Base-by-base conservation (phyloP, 2,329 filamentous ascomycete species). In the Alternaria triticimaculans region DNA sequence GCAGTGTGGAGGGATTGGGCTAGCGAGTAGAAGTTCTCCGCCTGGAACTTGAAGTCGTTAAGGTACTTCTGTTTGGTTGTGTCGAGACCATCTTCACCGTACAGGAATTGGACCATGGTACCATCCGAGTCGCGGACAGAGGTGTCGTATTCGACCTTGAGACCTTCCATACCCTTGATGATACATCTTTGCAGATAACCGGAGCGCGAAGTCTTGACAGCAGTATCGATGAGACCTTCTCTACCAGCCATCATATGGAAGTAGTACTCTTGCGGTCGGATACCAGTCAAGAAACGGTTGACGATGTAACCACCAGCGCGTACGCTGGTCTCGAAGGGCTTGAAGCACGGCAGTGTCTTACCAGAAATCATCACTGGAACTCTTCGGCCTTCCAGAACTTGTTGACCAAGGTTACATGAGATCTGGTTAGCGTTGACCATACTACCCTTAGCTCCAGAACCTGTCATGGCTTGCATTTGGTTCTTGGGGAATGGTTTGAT, bases 191-290 rank as follows among this genome's bases (percentile, higher is more conserved):
- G 96, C 55, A 99, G 85, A 78, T 99, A 99, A 64, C 96, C 96
- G 26, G 96, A 98, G 76, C 96, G 91, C 10, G 95, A 97, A 2
- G 96, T 99, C 83, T 99, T 99, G 80, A 99, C 96, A 68, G 96
- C 96, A 20, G 96, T 99, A 87, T 99, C 96, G 77, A 99, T 99
- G 69, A 99, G 85, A 85, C 96, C 96, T 86, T 99, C 96, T 83
- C 96, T 89, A 73, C 96, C 96, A 76, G 95, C 96, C 96, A 99
- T 99, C 81, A 96, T 94, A 87, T 99, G 96, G 85, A 99, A 99
- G 80, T 95, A 99, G 80, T 97, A 99, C 79, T 99, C 96, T 76
- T 99, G 96, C 5, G 96, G 96, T 58, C 95, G 90, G 65, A 99
- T 96, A 64, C 96, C 96, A 23, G 96, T 99, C 85, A 99, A 91